Evolutionary conservation across 2,329 filamentous ascomycete species (phyloP), one percentile per base, ranked within the genome.

Genomic region (Alternaria metachromatica): DNA sequence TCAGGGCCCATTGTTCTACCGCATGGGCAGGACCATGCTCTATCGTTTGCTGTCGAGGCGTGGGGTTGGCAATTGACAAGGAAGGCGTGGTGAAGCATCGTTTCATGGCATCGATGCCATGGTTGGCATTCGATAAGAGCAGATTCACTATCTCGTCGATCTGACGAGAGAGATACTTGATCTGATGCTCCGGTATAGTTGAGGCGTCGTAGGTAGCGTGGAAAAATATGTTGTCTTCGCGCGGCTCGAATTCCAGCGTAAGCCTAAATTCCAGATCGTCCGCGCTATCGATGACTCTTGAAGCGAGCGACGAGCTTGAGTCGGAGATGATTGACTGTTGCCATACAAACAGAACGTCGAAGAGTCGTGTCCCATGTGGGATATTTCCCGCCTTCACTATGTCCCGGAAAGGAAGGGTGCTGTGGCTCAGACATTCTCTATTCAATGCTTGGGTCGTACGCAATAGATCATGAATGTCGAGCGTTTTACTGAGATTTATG

Each of bases 331-430:
- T 82, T 0, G 90, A 91, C 73, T 97, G 90, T 71, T 97, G 94
- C 84, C 94, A 97, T 0, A 94, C 89, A 71, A 97, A 90, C 0
- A 97, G 82, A 1, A 90, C 86, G 69, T 97, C 92, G 69, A 95
- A 97, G 0, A 97, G 79, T 1, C 81, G 80, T 43, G 87, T 84
- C 1, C 85, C 82, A 1, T 88, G 83, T 26, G 84, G 80, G 1
- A 90, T 64, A 0, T 85, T 86, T 4, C 85, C 87, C 1, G 86
- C 79, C 68, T 86, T 88, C 72, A 88, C 90, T 67, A 97, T 92
- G 2, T 93, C 88, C 1, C 87, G 82, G 3, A 96, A 83, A 0
- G 92, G 85, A 6, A 94, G 73, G 1, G 82, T 82, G 21, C 86
- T 87, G 74, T 95, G 84, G 15, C 87, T 84, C 55, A 97, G 84